Evolutionary conservation across 2,329 filamentous ascomycete genomes (phyloP).

Genomic region (Scedosporium dehoogii): DNA sequence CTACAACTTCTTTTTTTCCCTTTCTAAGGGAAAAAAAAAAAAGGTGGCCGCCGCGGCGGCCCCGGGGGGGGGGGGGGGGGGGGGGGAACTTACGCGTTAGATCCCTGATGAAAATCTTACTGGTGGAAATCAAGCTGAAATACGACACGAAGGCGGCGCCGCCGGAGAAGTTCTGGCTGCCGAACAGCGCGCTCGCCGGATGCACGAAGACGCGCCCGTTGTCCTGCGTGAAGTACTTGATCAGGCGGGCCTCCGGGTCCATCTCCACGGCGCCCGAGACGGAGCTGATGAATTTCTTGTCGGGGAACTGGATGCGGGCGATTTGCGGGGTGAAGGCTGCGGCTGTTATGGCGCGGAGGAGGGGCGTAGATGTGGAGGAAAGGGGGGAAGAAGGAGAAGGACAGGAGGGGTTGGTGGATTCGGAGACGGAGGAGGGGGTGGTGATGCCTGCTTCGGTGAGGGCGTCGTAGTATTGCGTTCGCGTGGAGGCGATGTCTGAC

Average conservation of each 20-base stretch:
- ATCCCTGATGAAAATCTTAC: constrained; percentile 85
- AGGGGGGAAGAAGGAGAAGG: neutral
- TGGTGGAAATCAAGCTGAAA: constrained; percentile 84
- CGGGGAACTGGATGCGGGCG: constrained; percentile 83
- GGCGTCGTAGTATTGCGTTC: constrained; percentile 75
- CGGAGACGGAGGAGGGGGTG: constrained; percentile 18
- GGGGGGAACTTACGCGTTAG: constrained; percentile 62
- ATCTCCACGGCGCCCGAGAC: constrained; percentile 84
- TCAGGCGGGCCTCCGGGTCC: constrained; percentile 82
- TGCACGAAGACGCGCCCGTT: constrained; percentile 88
- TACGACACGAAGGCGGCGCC: constrained; percentile 75
- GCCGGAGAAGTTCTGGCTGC: constrained; percentile 65
- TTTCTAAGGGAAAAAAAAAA: neutral
- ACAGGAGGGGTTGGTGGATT: neutral
- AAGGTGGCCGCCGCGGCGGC: too few relatives aligned
- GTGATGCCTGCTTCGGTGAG: constrained; percentile 80
- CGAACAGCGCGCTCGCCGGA: constrained; percentile 78
- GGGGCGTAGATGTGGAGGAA: constrained; percentile 24
- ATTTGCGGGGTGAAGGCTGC: constrained; percentile 77
- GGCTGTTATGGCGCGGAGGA: constrained; percentile 61
- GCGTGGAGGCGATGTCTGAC: constrained; percentile 78
- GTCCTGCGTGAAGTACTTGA: constrained; percentile 85
- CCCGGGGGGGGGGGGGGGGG: too few relatives aligned
- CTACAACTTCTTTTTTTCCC: constrained; percentile 9
- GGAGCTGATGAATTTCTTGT: constrained; percentile 87